phyloP scores from a whole-genome alignment of 441 rosid genomes.

The Eutrema salsugineum region DNA sequence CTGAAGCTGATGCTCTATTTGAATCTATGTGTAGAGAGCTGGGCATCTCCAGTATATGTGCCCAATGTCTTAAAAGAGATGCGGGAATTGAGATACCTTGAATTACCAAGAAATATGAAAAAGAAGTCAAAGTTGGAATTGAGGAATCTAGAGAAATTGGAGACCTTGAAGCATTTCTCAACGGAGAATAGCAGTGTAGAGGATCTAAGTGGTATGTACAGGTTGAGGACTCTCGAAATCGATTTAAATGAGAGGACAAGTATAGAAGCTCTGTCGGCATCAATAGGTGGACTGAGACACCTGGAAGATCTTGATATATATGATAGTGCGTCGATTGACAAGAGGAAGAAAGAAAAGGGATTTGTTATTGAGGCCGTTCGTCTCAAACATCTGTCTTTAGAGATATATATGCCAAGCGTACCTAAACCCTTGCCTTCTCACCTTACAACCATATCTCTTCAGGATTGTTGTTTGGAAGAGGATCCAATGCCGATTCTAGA shows the following conservation, averaged over 20 bases:
- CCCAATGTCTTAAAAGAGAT: not conserved
- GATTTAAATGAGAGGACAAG: not conserved
- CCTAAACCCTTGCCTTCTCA: no score
- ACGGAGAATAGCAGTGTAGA: not conserved
- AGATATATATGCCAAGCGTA: not conserved
- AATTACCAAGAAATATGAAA: rapidly evolving
- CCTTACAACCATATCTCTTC: no score
- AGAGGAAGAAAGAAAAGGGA: no score
- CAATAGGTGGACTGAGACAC: not conserved
- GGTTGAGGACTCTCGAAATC: not conserved
- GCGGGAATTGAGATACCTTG: slow-evolving; percentile 2
- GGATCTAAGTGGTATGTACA: not conserved
- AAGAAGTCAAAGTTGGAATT: slow-evolving; percentile 1
- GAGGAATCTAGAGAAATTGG: not conserved
- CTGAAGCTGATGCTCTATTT: no score
- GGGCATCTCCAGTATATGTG: no score
- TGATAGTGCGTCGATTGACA: no score
- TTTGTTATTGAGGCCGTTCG: no score
- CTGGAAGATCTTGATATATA: not conserved
- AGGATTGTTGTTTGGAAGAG: no score
- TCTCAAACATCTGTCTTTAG: rapidly evolving
- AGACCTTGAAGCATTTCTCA: not conserved
- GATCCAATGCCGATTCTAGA: no score
- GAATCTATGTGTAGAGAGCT: no score
- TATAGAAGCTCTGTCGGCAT: not conserved